Base-by-base conservation (phyloP, 2,329 filamentous ascomycete species). In the Cladosporium sp. region DNA sequence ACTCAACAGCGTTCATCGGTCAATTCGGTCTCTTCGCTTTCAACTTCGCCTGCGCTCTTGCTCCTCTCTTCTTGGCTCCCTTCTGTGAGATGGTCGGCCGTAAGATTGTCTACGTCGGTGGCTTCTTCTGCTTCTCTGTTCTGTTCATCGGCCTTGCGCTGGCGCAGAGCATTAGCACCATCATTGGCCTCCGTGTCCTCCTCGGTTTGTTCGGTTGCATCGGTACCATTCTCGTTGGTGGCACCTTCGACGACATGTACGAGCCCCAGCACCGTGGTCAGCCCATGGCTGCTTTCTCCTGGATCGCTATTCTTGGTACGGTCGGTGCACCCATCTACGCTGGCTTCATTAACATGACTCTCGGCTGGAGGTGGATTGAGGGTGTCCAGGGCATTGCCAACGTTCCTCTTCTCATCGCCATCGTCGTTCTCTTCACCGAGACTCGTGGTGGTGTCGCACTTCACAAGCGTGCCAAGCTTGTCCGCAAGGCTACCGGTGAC, bases 281-380 rank as follows among this genome's bases (percentile, higher is more conserved):
- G 29, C 80, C 81, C 35, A 82, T 83, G 80, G 80, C 81, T 12
- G 77, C 78, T 63, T 83, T 83, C 76, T 78, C 79, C 16, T 83
- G 78, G 74, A 76, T 84, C 50, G 81, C 82, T 67, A 83, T 83
- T 64, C 78, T 83, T 65, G 83, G 83, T 53, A 85, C 83, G 11
- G 82, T 85, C 29, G 81, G 78, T 5, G 83, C 83, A 3, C 83
- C 83, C 31, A 84, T 85, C 69, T 84, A 85, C 71, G 81, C 82
- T 56, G 82, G 83, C 52, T 84, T 84, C 76, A 84, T 85, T 71
- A 82, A 84, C 72, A 76, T 83, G 70, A 75, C 80, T 49, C 76
- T 85, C 26, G 82, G 82, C 63, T 85, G 83, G 83, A 76, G 83
- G 64, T 85, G 83, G 83, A 80, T 84, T n/a, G 78, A 85, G 72